Evolutionary conservation across 139 green algal genomes (phyloP), one percentile per base, ranked within the genome.

Genomic region (Parachlorella kessleri): DNA sequence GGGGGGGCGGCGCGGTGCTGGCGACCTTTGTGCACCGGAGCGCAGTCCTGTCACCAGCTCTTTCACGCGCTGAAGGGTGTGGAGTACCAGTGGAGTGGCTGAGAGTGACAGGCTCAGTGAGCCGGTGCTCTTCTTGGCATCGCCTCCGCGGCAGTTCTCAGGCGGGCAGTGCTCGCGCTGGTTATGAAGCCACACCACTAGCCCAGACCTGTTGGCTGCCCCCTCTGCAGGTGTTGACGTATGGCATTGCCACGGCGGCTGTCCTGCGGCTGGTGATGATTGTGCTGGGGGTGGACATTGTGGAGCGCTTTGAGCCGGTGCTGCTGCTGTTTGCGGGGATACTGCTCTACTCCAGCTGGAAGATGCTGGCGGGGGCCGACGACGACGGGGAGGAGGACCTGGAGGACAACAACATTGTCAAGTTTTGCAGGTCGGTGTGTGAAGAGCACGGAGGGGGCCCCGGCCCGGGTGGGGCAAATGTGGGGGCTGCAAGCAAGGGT

Each of bases 271-370:
- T 89, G 7, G 78, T 97, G 28, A 91, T 98, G 75, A 96, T 98
- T 33, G n/a, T 96, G 40, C 55, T 90, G 30, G 95, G 95, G 14
- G 87, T 88, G 8, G 92, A 95, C 84, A 82, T 96, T 2, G 91
- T 98, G 0, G 85, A 94, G 59, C 80, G 86, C 64, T 99, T 98
- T 68, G 70, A 97, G 83, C 93, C 95, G 3, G 79, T 99, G 37
- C 85, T 99, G 64, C 84, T 98, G 0, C 32, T 95, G 1, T 99
- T 99, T 91, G 95, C 96, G 3, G 92, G 48, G 26, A 93, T 99
- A n/a, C 88, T 99, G 28, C 40, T 99, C 0, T 95, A 87, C 66
- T 97, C 88, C 30, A 90, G 90, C 24, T 97, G 89, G 73, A 90
- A 94, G 65, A 81, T 97, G 40, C 78, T 95, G 9, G 10, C 53